phyloP scores from a whole-genome alignment of 2,329 filamentous ascomycete species.

The Eurotiales sp. region DNA sequence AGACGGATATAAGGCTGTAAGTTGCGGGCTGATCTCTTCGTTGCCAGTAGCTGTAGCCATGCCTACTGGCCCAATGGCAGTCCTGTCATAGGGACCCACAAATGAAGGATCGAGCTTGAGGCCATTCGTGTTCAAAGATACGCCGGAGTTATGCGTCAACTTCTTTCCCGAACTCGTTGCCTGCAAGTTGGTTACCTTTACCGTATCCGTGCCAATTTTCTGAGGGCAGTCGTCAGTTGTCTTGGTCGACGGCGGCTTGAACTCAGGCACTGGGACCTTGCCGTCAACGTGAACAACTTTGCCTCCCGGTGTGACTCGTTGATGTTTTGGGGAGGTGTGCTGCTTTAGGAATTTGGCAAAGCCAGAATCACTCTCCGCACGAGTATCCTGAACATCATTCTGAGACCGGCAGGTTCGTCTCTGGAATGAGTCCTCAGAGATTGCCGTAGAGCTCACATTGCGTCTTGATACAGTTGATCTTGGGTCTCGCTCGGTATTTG shows the following conservation, averaged over 20 bases:
- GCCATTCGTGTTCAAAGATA: conserved; percentile 6
- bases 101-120: conserved; percentile 1
- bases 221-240: conserved; percentile 14
- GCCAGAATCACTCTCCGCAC: conserved; percentile 37
- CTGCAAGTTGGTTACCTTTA: conserved; percentile 1
- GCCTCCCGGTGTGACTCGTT: conserved; percentile 48
- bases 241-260: conserved; percentile 25
- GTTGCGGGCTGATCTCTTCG: background rate
- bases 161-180: background rate
- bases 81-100: background rate
- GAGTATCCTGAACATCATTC: conserved; percentile 29
- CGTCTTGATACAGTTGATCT: conserved; percentile 8
- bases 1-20: conserved; percentile 4
- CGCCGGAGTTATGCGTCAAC: background rate
- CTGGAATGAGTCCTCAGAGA: conserved; percentile 18
- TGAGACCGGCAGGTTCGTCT: conserved; percentile 29
- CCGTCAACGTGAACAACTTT: conserved; percentile 47
- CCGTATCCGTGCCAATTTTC: conserved; percentile 1
- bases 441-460: conserved; percentile 7
- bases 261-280: conserved; percentile 31
- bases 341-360: conserved; percentile 46
- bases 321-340: conserved; percentile 46
- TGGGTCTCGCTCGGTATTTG: conserved; percentile 25
- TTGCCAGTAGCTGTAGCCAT: background rate
- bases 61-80: background rate